Percentiles rank a stretch among this genome's conserved stretches.
Evolutionary conservation across 345 rosid genomes (phyloP).

Genomic region (Populus davidiana): DNA sequence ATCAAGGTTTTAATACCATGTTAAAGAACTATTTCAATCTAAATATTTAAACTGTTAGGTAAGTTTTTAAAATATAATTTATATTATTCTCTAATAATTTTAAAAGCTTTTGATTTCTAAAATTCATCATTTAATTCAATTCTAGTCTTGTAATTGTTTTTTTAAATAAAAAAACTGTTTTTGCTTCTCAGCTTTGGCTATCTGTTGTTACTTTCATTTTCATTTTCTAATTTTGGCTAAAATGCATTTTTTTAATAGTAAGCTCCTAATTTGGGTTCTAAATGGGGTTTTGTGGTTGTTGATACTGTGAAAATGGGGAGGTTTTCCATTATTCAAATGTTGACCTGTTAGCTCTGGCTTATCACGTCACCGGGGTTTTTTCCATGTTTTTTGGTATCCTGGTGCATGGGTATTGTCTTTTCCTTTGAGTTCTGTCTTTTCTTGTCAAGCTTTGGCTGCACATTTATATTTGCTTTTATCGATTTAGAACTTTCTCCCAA

Average conservation of each 20-base stretch:
- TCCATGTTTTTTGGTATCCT: background rate
- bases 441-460: background rate
- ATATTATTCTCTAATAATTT: background rate
- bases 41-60: rapidly evolving
- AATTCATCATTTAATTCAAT: background rate
- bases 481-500: background rate
- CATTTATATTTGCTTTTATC: background rate
- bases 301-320: background rate
- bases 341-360: background rate
- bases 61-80: no score
- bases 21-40: rapidly evolving
- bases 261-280: background rate
- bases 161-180: background rate
- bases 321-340: background rate
- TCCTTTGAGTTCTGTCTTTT: background rate
- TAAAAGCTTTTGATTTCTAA: background rate
- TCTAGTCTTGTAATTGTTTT: background rate
- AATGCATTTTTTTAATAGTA: background rate
- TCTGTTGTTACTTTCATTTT: background rate
- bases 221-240: background rate
- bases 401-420: background rate
- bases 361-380: background rate
- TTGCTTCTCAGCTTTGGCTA: background rate
- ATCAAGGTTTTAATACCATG: no score
- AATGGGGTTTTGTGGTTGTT: background rate